Conservation (phyloP, 139 green algal species). For the Chlamydomonas sphaeroides region DNA sequence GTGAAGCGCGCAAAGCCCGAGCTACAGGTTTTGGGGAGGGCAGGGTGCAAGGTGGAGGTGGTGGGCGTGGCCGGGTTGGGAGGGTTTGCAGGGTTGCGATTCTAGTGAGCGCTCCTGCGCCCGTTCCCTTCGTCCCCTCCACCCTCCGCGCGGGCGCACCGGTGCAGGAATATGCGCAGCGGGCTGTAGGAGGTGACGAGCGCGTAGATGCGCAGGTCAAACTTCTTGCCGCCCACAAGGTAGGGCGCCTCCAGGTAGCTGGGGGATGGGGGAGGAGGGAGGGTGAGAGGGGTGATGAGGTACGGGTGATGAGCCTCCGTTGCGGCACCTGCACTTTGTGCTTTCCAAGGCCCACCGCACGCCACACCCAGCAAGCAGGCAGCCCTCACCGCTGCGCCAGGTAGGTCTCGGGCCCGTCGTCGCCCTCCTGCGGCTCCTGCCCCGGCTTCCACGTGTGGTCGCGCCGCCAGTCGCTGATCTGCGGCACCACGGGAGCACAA, state of each 20-base stretch:
- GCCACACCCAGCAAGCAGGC: too few relatives aligned
- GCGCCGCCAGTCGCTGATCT: slow-evolving; percentile 71
- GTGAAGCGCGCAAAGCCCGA: slow-evolving; percentile 83
- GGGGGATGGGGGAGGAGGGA: not conserved
- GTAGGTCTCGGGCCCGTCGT: slow-evolving; percentile 76
- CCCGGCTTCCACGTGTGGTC: slow-evolving; percentile 62
- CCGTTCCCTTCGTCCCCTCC: too few relatives aligned
- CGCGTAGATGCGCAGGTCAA: slow-evolving; percentile 89
- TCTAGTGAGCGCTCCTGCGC: too few relatives aligned
- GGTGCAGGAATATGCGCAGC: slow-evolving; percentile 72
- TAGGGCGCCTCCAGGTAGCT: slow-evolving; percentile 60
- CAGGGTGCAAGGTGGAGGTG: not conserved
- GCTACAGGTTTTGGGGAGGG: slow-evolving; percentile 17
- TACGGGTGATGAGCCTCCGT: slow-evolving; percentile 43
- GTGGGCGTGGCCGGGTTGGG: not conserved
- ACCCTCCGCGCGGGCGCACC: too few relatives aligned
- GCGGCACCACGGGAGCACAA: not conserved
- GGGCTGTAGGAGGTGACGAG: slow-evolving; percentile 78
- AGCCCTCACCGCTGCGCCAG: slow-evolving; percentile 73
- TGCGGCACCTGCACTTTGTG: too few relatives aligned
- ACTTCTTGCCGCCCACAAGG: slow-evolving; percentile 82
- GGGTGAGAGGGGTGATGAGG: not conserved
- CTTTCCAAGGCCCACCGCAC: too few relatives aligned
- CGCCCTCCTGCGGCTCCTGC: slow-evolving; percentile 48
- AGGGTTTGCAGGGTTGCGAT: too few relatives aligned